Conservation (phyloP, 495 filamentous ascomycete genomes). For the Darksidea phi region DNA sequence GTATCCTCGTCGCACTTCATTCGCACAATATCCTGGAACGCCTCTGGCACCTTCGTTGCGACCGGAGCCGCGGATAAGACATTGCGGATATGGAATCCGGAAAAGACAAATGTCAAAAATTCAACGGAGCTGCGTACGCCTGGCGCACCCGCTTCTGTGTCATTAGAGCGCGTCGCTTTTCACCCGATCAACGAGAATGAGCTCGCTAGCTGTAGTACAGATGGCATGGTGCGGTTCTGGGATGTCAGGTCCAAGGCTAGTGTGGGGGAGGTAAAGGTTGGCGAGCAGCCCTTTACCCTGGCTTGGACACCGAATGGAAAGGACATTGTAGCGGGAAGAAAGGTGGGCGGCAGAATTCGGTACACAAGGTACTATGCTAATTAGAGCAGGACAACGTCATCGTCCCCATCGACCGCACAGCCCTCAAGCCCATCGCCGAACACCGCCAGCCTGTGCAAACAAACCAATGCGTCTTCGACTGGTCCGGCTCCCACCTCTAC, state of each 20-base stretch:
- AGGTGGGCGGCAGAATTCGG: slow-evolving; percentile 58
- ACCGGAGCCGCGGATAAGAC: slow-evolving; percentile 80
- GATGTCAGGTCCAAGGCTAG: slow-evolving; percentile 82
- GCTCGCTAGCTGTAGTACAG: slow-evolving; percentile 77
- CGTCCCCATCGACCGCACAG: slow-evolving; percentile 53
- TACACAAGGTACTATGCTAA: not conserved
- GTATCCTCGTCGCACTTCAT: slow-evolving; percentile 45
- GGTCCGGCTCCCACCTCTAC: slow-evolving; percentile 69
- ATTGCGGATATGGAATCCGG: slow-evolving; percentile 88
- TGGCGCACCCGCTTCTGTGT: slow-evolving; percentile 59
- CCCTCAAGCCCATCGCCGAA: slow-evolving; percentile 52
- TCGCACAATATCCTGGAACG: slow-evolving; percentile 85
- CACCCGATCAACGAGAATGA: slow-evolving; percentile 86
- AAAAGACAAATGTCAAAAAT: slow-evolving; percentile 73
- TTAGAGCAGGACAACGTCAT: slow-evolving; percentile 64
- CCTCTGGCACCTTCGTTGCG: slow-evolving; percentile 79
- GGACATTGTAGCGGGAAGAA: slow-evolving; percentile 78
- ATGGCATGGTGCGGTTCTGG: slow-evolving; percentile 89
- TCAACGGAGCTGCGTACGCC: slow-evolving; percentile 71
- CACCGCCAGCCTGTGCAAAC: slow-evolving; percentile 73
- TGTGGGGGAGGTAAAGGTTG: slow-evolving; percentile 70
- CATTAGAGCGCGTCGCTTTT: slow-evolving; percentile 78
- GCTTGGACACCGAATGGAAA: slow-evolving; percentile 87
- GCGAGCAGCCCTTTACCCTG: slow-evolving; percentile 77
- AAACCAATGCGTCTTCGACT: slow-evolving; percentile 80